A percentile compares a stretch with the other conserved stretches of the same genome.
Conservation (phyloP, 345 rosid species). For the Eucalyptus polyanthemos region DNA sequence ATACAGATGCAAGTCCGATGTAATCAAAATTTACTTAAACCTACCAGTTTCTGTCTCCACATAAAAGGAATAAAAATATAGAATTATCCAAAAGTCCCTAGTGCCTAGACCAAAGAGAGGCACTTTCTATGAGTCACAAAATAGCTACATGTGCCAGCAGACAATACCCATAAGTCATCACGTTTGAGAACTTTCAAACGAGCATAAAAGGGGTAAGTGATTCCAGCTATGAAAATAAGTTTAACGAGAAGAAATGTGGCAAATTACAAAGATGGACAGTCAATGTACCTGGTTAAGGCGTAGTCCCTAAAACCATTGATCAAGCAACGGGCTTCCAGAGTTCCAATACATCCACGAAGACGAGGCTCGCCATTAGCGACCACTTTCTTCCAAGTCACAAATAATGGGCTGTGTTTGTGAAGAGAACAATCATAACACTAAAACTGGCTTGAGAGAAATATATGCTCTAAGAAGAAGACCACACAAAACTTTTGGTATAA, state of each 20-base stretch:
- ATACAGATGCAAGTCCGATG: background rate
- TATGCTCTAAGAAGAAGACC: background rate
- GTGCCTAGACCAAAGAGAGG: background rate
- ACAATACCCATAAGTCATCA: background rate
- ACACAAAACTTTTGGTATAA: background rate
- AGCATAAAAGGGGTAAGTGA: background rate
- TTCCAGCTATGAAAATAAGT: background rate
- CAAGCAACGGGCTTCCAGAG: slow-evolving; percentile 77
- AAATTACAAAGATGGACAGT: background rate
- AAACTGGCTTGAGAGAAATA: background rate
- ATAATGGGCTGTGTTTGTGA: slow-evolving; percentile 63
- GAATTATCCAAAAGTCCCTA: background rate
- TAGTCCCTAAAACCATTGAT: slow-evolving; percentile 84
- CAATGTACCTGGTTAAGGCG: slow-evolving; percentile 79
- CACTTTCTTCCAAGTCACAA: slow-evolving; percentile 95
- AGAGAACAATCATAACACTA: background rate
- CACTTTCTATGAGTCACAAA: background rate
- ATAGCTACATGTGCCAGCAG: background rate
- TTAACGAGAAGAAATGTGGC: background rate
- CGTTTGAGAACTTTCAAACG: background rate
- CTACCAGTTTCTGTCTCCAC: background rate
- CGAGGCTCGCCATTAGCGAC: slow-evolving; percentile 91
- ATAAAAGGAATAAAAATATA: background rate
- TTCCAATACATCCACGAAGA: slow-evolving; percentile 97
- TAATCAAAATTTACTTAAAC: background rate